Evolutionary conservation across 2,329 filamentous ascomycete genomes (phyloP).

Genomic region (Dactylellina drechsleri): DNA sequence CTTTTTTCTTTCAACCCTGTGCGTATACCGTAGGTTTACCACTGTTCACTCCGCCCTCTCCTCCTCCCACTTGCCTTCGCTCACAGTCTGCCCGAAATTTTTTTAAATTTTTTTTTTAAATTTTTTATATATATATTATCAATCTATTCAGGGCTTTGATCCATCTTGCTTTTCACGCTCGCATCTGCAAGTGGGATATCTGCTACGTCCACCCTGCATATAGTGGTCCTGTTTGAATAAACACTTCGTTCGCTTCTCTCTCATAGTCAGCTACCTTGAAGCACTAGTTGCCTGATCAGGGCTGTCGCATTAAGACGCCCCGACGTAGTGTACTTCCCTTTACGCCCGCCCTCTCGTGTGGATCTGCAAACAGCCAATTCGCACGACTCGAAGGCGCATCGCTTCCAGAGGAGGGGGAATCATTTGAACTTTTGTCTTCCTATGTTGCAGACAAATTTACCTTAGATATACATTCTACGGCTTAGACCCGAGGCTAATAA

Average conservation of each 20-base stretch:
- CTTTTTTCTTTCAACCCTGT: slow-evolving; percentile 10
- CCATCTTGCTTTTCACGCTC: slow-evolving; percentile 47
- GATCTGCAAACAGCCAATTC: slow-evolving; percentile 38
- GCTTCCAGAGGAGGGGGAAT: not conserved
- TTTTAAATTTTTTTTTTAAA: too few relatives aligned
- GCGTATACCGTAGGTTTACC: slow-evolving; percentile 22
- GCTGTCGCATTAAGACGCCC: slow-evolving; percentile 53
- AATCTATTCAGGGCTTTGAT: slow-evolving; percentile 40
- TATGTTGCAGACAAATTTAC: not conserved
- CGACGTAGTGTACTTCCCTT: slow-evolving; percentile 49
- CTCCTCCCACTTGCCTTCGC: not conserved
- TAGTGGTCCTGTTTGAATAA: slow-evolving; percentile 35
- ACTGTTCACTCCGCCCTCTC: slow-evolving; percentile 14
- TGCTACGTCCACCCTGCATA: slow-evolving; percentile 43
- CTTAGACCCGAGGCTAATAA: not conserved
- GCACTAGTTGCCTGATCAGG: slow-evolving; percentile 53
- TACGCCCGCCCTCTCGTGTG: slow-evolving; percentile 33
- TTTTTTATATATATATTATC: too few relatives aligned
- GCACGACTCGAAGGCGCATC: slow-evolving; percentile 28
- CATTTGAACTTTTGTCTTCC: slow-evolving; percentile 3
- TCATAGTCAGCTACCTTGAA: slow-evolving; percentile 50
- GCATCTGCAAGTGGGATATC: slow-evolving; percentile 27
- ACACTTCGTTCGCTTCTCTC: slow-evolving; percentile 44
- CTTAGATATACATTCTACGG: not conserved
- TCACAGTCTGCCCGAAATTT: not conserved